These are phyloP conservation scores for Reticulascus tulasneorum DNA, from an alignment of 2,329 filamentous ascomycete species.

Conservation along the genomic window DNA sequence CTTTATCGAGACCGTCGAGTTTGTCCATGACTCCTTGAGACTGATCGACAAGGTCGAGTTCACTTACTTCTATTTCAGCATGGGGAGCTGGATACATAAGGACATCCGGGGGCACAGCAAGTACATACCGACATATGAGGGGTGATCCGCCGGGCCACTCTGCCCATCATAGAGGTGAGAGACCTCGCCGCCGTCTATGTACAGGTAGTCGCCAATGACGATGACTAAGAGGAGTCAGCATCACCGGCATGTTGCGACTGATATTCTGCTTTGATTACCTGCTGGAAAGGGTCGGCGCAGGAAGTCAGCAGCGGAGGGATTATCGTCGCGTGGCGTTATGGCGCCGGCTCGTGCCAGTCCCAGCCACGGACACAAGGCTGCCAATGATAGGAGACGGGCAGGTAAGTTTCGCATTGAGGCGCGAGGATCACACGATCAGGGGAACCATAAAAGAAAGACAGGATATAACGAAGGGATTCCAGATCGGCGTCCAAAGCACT, in stretches of 20 bases:
- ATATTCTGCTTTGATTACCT: neutral
- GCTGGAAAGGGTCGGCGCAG: neutral
- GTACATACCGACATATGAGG: constrained; percentile 19
- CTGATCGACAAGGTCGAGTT: constrained; percentile 29
- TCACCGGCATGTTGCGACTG: neutral
- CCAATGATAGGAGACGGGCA: neutral
- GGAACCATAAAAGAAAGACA: too few species aligned
- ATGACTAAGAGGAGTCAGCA: constrained; percentile 14
- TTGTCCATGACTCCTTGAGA: constrained; percentile 29
- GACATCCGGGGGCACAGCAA: neutral
- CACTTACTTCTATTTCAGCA: constrained; percentile 14
- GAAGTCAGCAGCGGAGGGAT: neutral
- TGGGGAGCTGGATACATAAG: too few species aligned
- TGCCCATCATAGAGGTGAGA: constrained; percentile 22
- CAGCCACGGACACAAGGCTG: neutral
- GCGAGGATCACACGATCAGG: too few species aligned
- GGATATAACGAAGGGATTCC: too few species aligned
- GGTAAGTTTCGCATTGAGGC: neutral
- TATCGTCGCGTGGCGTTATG: neutral
- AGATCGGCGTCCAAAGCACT: too few species aligned
- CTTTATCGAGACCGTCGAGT: constrained; percentile 23
- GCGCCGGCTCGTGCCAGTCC: neutral
- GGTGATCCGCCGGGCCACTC: constrained; percentile 12
- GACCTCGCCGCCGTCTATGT: constrained; percentile 33
- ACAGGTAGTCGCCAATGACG: constrained; percentile 31